A percentile compares a stretch with the other conserved stretches of the same genome.
Conservation (phyloP, 2,329 filamentous ascomycete species). For the Rhexocercosporidium sp. region DNA sequence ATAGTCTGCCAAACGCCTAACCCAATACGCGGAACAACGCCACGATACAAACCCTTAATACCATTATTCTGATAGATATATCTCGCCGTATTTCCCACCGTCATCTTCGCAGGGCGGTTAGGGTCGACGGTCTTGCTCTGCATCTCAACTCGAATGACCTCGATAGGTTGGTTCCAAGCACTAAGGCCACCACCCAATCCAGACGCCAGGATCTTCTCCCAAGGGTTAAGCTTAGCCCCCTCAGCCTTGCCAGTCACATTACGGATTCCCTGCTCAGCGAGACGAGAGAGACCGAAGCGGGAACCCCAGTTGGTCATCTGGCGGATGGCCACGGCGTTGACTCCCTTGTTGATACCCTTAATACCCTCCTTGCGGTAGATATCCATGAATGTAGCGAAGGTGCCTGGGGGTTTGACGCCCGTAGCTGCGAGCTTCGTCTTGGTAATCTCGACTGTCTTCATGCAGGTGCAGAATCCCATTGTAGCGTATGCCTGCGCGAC, state of each 20-base stretch:
- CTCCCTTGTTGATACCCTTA: constrained; percentile 95
- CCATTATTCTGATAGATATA: constrained; percentile 96
- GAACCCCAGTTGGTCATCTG: constrained; percentile 99
- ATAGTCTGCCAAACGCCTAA: constrained; percentile 99
- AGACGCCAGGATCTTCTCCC: constrained; percentile 89
- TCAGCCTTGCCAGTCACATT: constrained; percentile 78
- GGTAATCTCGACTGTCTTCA: constrained; percentile 99
- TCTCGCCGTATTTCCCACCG: constrained; percentile 79
- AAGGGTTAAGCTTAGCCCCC: constrained; percentile 74
- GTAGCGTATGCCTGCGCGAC: constrained; percentile 98
- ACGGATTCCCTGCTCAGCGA: constrained; percentile 90
- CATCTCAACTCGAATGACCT: constrained; percentile 99
- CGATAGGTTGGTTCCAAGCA: constrained; percentile 99
- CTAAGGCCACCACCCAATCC: constrained; percentile 90
- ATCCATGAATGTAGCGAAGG: constrained; percentile 93
- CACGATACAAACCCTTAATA: constrained; percentile 90
- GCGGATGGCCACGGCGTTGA: constrained; percentile 97
- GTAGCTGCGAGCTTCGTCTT: constrained; percentile 90
- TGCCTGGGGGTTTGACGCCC: constrained; percentile 85
- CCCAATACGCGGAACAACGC: constrained; percentile 91
- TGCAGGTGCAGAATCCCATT: constrained; percentile 99
- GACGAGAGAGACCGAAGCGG: constrained; percentile 89
- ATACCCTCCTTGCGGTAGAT: constrained; percentile 97
- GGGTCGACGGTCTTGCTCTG: constrained; percentile 98
- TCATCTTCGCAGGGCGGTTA: constrained; percentile 99